A percentile compares a stretch with the other conserved stretches of the same genome.
These are phyloP conservation scores for Zasmidium angulare DNA, from an alignment of 2,329 filamentous ascomycete species.

Conservation along the genomic window DNA sequence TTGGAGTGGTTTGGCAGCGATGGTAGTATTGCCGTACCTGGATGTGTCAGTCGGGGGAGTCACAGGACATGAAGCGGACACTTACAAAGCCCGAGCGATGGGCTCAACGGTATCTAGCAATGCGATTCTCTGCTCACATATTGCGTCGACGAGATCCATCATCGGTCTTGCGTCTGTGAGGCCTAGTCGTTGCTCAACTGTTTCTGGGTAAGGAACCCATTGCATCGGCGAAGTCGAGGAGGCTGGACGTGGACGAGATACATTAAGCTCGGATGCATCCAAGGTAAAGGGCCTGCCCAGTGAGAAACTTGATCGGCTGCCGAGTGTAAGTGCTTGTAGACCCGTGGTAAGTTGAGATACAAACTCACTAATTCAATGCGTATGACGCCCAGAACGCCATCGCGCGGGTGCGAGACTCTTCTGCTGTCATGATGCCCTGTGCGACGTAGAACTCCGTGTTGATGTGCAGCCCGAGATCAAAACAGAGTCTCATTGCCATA, in stretches of 20 bases:
- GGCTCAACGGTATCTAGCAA: conserved; percentile 47
- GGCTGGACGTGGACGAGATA: conserved; percentile 15
- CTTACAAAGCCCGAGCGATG: conserved; percentile 42
- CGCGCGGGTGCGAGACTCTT: conserved; percentile 42
- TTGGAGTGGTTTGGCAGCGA: conserved; percentile 39
- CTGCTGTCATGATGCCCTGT: conserved; percentile 39
- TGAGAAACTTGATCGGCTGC: conserved; percentile 43
- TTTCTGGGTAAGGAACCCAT: background rate
- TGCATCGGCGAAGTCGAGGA: background rate
- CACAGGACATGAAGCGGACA: background rate
- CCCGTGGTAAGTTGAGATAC: background rate
- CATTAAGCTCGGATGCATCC: conserved; percentile 42
- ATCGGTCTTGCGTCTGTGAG: conserved; percentile 17
- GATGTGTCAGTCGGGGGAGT: background rate
- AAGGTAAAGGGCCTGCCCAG: conserved; percentile 45
- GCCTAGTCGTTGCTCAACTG: background rate
- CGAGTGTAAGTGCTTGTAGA: background rate
- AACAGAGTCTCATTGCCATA: conserved; percentile 48
- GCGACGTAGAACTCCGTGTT: conserved; percentile 43
- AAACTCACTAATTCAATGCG: conserved; percentile 34
- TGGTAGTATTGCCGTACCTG: conserved; percentile 16
- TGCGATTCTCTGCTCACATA: conserved; percentile 31
- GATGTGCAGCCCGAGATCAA: conserved; percentile 46
- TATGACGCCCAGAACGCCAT: conserved; percentile 47
- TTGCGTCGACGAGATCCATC: background rate